These are phyloP conservation scores for Mycena floridula DNA, from an alignment of 768 basidiomycete species.

Conservation along the genomic window DNA sequence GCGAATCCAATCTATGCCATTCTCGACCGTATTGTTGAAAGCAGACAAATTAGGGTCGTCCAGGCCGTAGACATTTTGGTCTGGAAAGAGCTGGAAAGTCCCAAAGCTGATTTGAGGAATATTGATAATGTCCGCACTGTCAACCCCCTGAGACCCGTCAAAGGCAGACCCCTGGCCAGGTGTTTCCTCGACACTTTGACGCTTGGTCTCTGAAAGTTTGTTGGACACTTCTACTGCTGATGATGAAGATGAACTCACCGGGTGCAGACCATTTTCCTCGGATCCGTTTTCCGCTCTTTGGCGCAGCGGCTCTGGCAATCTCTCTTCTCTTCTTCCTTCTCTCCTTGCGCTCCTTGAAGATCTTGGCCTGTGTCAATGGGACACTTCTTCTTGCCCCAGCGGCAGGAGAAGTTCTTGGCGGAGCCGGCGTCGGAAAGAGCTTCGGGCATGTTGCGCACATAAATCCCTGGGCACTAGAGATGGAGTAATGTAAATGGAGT, in stretches of 20 bases:
- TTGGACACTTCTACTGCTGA: constrained; percentile 3
- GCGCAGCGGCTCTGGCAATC: constrained; percentile 24
- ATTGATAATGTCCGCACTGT: constrained; percentile 56
- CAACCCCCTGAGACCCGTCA: constrained; percentile 61
- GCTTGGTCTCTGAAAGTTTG: constrained; percentile 33
- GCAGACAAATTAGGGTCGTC: constrained; percentile 41
- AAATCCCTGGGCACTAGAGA: constrained; percentile 46
- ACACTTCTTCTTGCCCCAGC: constrained; percentile 28
- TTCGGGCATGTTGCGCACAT: constrained; percentile 53
- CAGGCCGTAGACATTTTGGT: constrained; percentile 51
- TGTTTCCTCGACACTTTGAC: constrained; percentile 37
- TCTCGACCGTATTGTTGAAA: constrained; percentile 46
- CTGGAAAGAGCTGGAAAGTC: constrained; percentile 63
- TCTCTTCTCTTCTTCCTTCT: constrained; percentile 39
- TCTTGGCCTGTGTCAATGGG: constrained; percentile 35
- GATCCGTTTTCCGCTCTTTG: constrained; percentile 34
- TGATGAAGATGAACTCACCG: constrained; percentile 24
- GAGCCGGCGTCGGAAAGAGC: constrained; percentile 38
- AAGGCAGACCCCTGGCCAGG: constrained; percentile 42
- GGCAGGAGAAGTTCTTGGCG: constrained; percentile 36
- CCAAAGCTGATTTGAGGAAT: constrained; percentile 53
- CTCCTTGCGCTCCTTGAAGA: constrained; percentile 44
- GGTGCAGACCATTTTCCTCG: constrained; percentile 58
- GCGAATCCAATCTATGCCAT: constrained; percentile 51
- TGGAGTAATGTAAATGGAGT: constrained; percentile 1